Conservation (phyloP, 805 yeast genomes). For the Ogataea thermomethanolica region DNA sequence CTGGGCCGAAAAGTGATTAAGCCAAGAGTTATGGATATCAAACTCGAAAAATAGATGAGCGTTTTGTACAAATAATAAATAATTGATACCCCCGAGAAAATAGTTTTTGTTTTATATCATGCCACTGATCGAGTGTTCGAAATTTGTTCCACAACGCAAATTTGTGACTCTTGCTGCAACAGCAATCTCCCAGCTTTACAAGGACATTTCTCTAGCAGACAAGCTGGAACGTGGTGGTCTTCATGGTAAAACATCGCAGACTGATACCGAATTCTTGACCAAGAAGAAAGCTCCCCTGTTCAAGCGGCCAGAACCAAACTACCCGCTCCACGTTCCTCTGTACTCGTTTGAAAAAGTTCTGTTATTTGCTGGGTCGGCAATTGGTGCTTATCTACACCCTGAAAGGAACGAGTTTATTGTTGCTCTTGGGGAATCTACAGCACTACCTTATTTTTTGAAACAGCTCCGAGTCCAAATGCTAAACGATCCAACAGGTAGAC, state of each 20-base stretch:
- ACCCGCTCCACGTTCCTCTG: constrained; percentile 79
- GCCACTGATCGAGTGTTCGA: constrained; percentile 1
- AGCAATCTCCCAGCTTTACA: constrained; percentile 4
- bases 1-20: constrained; percentile 32
- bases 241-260: constrained; percentile 33
- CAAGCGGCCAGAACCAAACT: constrained; percentile 43
- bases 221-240: constrained; percentile 52
- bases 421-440: constrained; percentile 88
- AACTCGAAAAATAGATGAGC: not conserved
- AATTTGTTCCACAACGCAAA: not conserved
- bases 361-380: constrained; percentile 67
- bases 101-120: constrained; percentile 5
- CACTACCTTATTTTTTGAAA: constrained; percentile 62
- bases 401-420: constrained; percentile 72
- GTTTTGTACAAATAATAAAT: too few relatives aligned
- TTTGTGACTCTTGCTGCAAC: constrained; percentile 18
- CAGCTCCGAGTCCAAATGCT: constrained; percentile 72
- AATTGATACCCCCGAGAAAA: not conserved
- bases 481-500: constrained; percentile 68
- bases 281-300: constrained; percentile 29
- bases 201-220: constrained; percentile 43
- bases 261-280: constrained; percentile 27
- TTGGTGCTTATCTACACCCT: constrained; percentile 76
- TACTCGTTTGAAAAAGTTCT: constrained; percentile 56
- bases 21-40: constrained; percentile 34